Percentiles rank a stretch among this genome's conserved stretches.
phyloP scores from a whole-genome alignment of 768 basidiomycete genomes.

The Lenzites betulinus region DNA sequence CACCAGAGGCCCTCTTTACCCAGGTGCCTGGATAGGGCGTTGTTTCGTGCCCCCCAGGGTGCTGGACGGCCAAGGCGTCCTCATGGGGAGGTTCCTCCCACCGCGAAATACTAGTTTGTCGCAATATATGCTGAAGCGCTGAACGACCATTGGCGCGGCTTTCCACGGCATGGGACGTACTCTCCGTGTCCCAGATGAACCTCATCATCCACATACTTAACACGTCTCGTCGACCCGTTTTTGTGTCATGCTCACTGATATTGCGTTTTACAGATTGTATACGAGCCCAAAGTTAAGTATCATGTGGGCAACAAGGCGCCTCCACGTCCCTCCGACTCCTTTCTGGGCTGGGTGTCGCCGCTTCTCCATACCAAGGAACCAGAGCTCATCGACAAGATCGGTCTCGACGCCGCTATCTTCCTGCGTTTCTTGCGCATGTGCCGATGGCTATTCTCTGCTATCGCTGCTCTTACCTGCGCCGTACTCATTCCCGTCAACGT shows the following conservation, averaged over 20 bases:
- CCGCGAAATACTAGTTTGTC: too few relatives aligned
- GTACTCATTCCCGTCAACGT: constrained; percentile 88
- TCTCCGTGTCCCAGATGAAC: too few relatives aligned
- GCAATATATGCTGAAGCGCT: too few relatives aligned
- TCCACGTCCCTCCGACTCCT: constrained; percentile 76
- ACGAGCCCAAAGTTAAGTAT: constrained; percentile 94
- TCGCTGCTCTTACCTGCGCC: constrained; percentile 65
- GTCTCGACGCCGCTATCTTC: constrained; percentile 91
- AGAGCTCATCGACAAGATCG: constrained; percentile 85
- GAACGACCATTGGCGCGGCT: too few relatives aligned
- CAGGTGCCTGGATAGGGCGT: too few relatives aligned
- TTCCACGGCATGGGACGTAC: too few relatives aligned
- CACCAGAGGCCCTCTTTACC: too few relatives aligned
- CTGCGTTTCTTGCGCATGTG: constrained; percentile 89
- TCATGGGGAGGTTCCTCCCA: too few relatives aligned
- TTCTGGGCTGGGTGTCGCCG: constrained; percentile 91
- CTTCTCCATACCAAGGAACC: constrained; percentile 82
- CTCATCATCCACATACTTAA: too few relatives aligned
- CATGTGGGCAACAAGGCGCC: constrained; percentile 76
- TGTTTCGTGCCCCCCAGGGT: too few relatives aligned
- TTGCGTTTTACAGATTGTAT: constrained; percentile 60
- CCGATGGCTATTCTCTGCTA: constrained; percentile 66
- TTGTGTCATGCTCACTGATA: background rate
- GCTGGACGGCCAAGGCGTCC: too few relatives aligned
- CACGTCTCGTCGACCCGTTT: background rate